A percentile compares a stretch with the other conserved stretches of the same genome.
These are phyloP conservation scores for Penicillium daleae DNA, from an alignment of 495 filamentous ascomycete genomes.

Conservation along the genomic window DNA sequence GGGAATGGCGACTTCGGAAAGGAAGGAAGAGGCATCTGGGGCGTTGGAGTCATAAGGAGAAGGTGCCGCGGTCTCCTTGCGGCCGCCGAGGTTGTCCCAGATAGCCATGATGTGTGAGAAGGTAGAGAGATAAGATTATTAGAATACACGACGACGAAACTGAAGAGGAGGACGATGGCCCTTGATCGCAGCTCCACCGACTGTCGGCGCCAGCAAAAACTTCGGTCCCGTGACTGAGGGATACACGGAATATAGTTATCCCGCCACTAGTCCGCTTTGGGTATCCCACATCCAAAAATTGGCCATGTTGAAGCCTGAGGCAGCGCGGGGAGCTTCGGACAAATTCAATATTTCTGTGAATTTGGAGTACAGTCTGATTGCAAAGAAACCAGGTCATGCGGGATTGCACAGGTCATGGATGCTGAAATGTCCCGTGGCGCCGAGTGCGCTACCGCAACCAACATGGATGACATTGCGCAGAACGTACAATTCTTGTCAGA, in stretches of 20 bases:
- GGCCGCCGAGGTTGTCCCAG: slow-evolving; percentile 87
- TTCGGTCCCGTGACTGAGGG: slow-evolving; percentile 46
- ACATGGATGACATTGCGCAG: slow-evolving; percentile 44
- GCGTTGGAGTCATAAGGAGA: slow-evolving; percentile 68
- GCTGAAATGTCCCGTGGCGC: slow-evolving; percentile 21
- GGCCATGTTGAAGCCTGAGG: slow-evolving; percentile 27
- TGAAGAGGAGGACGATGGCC: slow-evolving; percentile 29
- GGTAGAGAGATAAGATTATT: slow-evolving; percentile 29
- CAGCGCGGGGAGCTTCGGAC: slow-evolving; percentile 28
- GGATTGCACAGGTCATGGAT: slow-evolving; percentile 30
- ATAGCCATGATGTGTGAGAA: slow-evolving; percentile 63
- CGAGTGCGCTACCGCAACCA: slow-evolving; percentile 15
- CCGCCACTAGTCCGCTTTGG: slow-evolving; percentile 37
- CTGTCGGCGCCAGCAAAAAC: slow-evolving; percentile 45
- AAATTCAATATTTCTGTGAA: slow-evolving; percentile 19
- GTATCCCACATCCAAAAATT: slow-evolving; percentile 34
- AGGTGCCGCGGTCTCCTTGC: slow-evolving; percentile 68
- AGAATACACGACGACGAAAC: slow-evolving; percentile 24
- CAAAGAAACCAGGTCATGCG: slow-evolving; percentile 23
- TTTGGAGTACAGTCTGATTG: slow-evolving; percentile 12
- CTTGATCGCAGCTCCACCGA: slow-evolving; percentile 36
- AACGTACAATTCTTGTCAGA: slow-evolving; percentile 45
- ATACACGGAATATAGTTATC: slow-evolving; percentile 26
- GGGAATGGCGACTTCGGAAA: slow-evolving; percentile 67
- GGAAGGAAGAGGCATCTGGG: slow-evolving; percentile 82